Evolutionary conservation across 2,329 filamentous ascomycete species (phyloP).

Genomic region (Cladosporium sp.): DNA sequence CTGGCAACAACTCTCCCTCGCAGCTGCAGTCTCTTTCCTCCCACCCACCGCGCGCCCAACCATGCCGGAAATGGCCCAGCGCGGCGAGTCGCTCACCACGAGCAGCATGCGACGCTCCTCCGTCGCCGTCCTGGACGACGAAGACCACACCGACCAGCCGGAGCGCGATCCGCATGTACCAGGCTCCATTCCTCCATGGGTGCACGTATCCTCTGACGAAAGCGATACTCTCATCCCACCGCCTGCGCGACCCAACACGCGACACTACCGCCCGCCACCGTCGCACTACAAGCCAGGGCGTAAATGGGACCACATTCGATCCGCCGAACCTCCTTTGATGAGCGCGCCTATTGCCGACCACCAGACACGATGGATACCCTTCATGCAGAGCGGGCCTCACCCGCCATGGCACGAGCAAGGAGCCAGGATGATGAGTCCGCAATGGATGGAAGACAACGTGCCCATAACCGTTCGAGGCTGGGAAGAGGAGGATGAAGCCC

Average conservation of each 20-base stretch:
- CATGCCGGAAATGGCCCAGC: constrained; percentile 12
- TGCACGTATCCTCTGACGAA: constrained; percentile 30
- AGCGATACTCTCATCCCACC: constrained; percentile 22
- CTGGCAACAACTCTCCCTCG: neutral
- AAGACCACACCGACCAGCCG: neutral
- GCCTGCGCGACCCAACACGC: constrained; percentile 23
- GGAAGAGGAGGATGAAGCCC: constrained; percentile 49
- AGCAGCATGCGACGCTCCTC: constrained; percentile 9
- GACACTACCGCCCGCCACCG: constrained; percentile 25
- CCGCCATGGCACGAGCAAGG: constrained; percentile 26
- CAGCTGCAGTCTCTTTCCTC: neutral
- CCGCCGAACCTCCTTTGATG: constrained; percentile 31
- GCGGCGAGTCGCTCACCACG: constrained; percentile 7
- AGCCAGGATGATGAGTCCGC: constrained; percentile 35
- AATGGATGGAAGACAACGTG: constrained; percentile 48
- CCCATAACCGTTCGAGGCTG: constrained; percentile 46
- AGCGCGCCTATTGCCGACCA: constrained; percentile 30
- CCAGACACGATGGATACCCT: constrained; percentile 32
- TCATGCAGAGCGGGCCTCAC: constrained; percentile 34
- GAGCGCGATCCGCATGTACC: constrained; percentile 24
- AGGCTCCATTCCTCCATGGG: constrained; percentile 32
- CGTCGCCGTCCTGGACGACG: neutral
- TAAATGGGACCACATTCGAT: constrained; percentile 32
- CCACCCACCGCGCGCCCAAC: neutral
- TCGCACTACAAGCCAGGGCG: constrained; percentile 29